Evolutionary conservation across 306 rosid genomes (phyloP).

Genomic region (Pachyrhizus erosus): DNA sequence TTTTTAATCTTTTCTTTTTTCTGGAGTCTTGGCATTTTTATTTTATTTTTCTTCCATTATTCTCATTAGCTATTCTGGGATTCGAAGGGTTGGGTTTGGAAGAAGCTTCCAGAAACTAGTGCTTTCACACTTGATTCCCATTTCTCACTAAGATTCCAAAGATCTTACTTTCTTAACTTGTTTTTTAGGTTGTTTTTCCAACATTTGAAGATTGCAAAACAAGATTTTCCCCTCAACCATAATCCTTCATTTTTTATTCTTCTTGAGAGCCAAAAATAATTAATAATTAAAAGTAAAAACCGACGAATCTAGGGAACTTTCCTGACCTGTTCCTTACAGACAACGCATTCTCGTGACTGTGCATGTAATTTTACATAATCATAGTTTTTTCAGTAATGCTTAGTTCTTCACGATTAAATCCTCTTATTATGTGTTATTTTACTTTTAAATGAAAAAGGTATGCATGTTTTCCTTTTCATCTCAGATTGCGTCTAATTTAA

Average conservation of each 20-base stretch:
- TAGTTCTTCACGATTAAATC: neutral
- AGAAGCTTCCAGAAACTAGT: neutral
- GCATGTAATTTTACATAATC: constrained; percentile 9
- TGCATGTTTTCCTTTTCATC: neutral
- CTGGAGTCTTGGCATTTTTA: neutral
- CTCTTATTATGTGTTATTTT: neutral
- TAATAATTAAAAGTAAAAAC: neutral
- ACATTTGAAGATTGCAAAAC: neutral
- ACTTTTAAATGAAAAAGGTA: neutral
- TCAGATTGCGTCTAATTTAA: neutral
- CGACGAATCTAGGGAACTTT: neutral
- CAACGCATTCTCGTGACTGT: neutral
- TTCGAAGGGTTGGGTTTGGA: neutral
- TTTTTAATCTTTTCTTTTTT: neutral
- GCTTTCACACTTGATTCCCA: neutral
- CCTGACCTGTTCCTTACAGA: neutral
- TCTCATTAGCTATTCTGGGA: no score
- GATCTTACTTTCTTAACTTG: neutral
- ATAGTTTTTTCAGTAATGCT: neutral
- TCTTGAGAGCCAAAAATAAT: neutral
- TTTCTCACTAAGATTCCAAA: neutral
- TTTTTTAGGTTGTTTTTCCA: neutral
- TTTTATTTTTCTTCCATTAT: neutral
- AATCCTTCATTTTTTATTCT: neutral
- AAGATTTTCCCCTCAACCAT: neutral